Conservation (phyloP, 75 land plant species). For the Adiantum capillusveneris region DNA sequence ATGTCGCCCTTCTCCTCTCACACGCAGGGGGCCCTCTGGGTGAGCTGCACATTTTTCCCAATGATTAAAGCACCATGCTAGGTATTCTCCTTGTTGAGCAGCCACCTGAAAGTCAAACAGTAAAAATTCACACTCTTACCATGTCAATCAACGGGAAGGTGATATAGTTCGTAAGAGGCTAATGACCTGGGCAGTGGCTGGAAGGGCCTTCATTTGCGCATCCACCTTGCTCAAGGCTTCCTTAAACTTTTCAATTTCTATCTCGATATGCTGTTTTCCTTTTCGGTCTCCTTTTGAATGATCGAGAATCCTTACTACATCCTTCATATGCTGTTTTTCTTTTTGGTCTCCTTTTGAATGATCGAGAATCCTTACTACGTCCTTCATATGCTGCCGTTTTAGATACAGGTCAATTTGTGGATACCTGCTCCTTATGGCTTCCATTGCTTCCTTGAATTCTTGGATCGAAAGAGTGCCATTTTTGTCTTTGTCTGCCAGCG, state of each 20-base stretch:
- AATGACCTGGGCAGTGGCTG: slow-evolving; percentile 94
- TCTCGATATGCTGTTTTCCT: slow-evolving; percentile 23
- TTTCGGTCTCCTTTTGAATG: slow-evolving; percentile 25
- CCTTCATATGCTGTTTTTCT: slow-evolving; percentile 52
- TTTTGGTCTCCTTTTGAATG: too few relatives aligned
- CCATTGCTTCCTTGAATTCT: slow-evolving; percentile 67
- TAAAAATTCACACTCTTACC: too few relatives aligned
- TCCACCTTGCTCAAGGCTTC: slow-evolving; percentile 54
- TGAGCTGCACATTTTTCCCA: slow-evolving; percentile 42
- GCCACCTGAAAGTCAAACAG: slow-evolving; percentile 90
- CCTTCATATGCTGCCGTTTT: slow-evolving; percentile 53
- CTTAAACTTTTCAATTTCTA: slow-evolving; percentile 75
- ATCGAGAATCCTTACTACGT: slow-evolving; percentile 37
- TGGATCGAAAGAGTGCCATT: slow-evolving; percentile 57
- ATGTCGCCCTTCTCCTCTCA: slow-evolving; percentile 68
- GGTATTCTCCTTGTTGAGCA: slow-evolving; percentile 80
- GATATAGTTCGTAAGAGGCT: too few relatives aligned
- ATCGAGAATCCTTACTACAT: slow-evolving; percentile 37
- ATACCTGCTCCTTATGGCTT: slow-evolving; percentile 51
- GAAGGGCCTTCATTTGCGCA: slow-evolving; percentile 69
- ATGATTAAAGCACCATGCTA: slow-evolving; percentile 74
- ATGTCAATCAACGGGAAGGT: too few relatives aligned
- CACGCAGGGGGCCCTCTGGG: slow-evolving; percentile 79
- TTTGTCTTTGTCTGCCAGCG: slow-evolving; percentile 77
- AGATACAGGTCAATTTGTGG: slow-evolving; percentile 83